Conservation (phyloP, 2,329 filamentous ascomycete species). For the Fusarium sp. region DNA sequence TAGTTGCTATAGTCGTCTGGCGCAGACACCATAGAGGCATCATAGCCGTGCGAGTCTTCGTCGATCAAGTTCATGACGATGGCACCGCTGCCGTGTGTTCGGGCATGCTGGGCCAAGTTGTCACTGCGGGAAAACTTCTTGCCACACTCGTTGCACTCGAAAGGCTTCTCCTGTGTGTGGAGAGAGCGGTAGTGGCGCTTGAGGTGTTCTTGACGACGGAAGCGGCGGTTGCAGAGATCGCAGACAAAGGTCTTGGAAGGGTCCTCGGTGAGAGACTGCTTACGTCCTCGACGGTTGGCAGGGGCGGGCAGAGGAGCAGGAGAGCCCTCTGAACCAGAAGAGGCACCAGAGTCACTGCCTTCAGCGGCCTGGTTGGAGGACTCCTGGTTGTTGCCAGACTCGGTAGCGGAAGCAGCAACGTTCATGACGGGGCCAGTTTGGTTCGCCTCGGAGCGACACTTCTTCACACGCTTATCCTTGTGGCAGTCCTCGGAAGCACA, state of each 20-base stretch:
- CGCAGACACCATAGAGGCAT: constrained; percentile 58
- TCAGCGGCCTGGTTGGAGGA: constrained; percentile 53
- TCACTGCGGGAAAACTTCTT: constrained; percentile 99
- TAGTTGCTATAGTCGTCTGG: constrained; percentile 75
- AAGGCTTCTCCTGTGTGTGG: constrained; percentile 98
- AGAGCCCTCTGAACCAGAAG: constrained; percentile 60
- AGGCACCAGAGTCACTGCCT: constrained; percentile 54
- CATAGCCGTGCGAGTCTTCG: constrained; percentile 64
- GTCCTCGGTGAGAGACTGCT: constrained; percentile 97
- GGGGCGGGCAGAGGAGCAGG: constrained; percentile 64
- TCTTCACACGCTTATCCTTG: constrained; percentile 69
- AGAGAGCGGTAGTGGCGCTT: constrained; percentile 99
- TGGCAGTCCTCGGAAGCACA: constrained; percentile 60
- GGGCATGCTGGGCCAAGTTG: constrained; percentile 94
- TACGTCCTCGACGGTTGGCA: constrained; percentile 91
- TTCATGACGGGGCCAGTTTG: constrained; percentile 56
- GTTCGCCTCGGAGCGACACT: constrained; percentile 60
- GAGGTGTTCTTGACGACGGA: constrained; percentile 97
- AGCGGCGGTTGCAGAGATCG: constrained; percentile 94
- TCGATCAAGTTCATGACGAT: constrained; percentile 92
- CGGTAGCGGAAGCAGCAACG: constrained; percentile 53
- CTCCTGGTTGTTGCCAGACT: constrained; percentile 53
- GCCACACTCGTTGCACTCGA: constrained; percentile 95
- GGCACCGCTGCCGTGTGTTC: constrained; percentile 90
- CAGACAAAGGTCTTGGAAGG: constrained; percentile 99